Conservation (phyloP, 169 alveolate genomes). For the Plasmodium ovale region DNA sequence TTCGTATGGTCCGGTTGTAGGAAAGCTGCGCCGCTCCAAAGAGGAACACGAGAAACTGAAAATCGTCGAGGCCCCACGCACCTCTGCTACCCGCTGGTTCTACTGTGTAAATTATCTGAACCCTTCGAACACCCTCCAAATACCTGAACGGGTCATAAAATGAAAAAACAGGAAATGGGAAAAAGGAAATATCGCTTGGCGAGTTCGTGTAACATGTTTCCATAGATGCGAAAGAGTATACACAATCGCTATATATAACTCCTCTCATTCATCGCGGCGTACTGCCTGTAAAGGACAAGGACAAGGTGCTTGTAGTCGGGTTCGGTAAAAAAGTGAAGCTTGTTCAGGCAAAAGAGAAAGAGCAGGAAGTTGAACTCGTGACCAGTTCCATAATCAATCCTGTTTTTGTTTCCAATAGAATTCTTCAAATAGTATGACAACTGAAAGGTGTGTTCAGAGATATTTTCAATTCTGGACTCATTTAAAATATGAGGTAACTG, state of each 20-base stretch:
- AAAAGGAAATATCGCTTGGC: background rate
- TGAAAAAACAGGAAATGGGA: background rate
- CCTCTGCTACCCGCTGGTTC: constrained; percentile 99
- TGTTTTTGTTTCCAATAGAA: constrained; percentile 94
- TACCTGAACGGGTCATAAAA: constrained; percentile 85
- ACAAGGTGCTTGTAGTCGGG: constrained; percentile 78
- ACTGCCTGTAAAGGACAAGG: constrained; percentile 78
- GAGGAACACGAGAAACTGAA: constrained; percentile 95
- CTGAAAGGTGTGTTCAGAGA: constrained; percentile 80
- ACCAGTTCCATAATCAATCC: constrained; percentile 99
- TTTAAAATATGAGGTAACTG: constrained; percentile 24
- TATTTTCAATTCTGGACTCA: constrained; percentile 68
- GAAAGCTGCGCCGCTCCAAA: constrained; percentile 97
- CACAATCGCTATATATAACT: background rate
- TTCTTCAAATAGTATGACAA: constrained; percentile 84
- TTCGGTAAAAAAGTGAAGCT: constrained; percentile 27
- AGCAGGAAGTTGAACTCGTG: constrained; percentile 93
- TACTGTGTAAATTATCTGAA: constrained; percentile 94
- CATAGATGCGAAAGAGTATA: background rate
- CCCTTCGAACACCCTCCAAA: constrained; percentile 93
- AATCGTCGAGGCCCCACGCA: constrained; percentile 99
- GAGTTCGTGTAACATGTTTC: background rate
- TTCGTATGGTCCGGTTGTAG: constrained; percentile 76
- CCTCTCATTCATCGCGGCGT: background rate
- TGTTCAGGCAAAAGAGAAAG: constrained; percentile 86